These are phyloP conservation scores for Tympanopsis confertula DNA, from an alignment of 2,329 filamentous ascomycete genomes.

Conservation along the genomic window DNA sequence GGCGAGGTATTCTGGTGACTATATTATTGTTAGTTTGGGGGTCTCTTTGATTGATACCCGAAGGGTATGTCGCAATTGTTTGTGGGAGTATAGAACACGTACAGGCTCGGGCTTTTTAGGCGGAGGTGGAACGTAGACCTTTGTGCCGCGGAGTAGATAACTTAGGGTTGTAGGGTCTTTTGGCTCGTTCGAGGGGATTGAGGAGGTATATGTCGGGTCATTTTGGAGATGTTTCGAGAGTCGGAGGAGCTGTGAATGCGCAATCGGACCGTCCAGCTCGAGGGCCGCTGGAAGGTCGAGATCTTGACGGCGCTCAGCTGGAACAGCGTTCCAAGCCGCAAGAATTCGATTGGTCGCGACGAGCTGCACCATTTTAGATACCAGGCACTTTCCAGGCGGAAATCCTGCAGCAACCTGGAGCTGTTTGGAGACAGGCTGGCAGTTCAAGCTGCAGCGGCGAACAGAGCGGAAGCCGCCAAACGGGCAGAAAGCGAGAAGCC, in stretches of 20 bases:
- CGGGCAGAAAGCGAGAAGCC: too few species aligned
- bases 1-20: constrained; percentile 1
- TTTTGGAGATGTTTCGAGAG: not conserved
- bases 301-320: not conserved
- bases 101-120: constrained; percentile 1
- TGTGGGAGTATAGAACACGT: too few species aligned
- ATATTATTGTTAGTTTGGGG: not conserved
- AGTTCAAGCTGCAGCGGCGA: too few species aligned
- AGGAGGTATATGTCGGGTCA: not conserved
- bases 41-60: not conserved
- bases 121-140: constrained; percentile 1
- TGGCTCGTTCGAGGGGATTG: not conserved
- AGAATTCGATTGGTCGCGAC: not conserved
- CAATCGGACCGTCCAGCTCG: not conserved
- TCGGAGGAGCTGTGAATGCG: not conserved
- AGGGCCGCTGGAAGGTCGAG: not conserved
- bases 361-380: not conserved
- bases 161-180: not conserved
- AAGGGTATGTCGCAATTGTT: not conserved
- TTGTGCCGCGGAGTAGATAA: not conserved
- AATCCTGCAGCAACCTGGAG: too few species aligned
- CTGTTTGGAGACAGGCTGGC: too few species aligned
- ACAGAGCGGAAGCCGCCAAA: too few species aligned
- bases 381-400: too few species aligned
- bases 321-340: not conserved